A percentile compares a stretch with the other conserved stretches of the same genome.
Evolutionary conservation across 2,329 filamentous ascomycete species (phyloP).

Genomic region (Aureobasidium pullulans): DNA sequence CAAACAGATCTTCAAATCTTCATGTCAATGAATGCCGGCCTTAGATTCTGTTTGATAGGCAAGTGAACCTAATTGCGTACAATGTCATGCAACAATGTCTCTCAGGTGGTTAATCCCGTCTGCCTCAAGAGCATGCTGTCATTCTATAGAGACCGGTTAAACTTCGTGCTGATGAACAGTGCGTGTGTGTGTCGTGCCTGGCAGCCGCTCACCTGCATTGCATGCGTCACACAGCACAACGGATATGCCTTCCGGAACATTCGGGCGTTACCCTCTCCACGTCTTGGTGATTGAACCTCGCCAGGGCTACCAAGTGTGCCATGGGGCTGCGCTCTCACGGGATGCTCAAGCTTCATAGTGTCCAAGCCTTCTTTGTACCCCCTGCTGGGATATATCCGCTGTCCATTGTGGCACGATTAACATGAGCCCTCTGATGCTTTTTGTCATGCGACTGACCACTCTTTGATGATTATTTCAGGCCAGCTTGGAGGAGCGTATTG

Average conservation of each 20-base stretch:
- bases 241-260: constrained; percentile 9
- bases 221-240: neutral
- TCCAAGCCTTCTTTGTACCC: constrained; percentile 9
- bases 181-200: neutral
- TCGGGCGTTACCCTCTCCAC: constrained; percentile 9
- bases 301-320: constrained; percentile 1
- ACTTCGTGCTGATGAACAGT: constrained; percentile 1
- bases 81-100: neutral
- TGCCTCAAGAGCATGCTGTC: neutral
- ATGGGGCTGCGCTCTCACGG: constrained; percentile 4
- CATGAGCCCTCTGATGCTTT: neutral
- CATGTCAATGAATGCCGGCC: neutral
- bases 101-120: neutral
- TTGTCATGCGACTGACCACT: constrained; percentile 13
- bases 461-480: neutral
- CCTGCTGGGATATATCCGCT: constrained; percentile 9
- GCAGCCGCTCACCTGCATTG: constrained; percentile 2
- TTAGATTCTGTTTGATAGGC: neutral
- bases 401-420: constrained; percentile 4
- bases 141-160: neutral
- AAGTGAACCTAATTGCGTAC: neutral
- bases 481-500: constrained; percentile 6
- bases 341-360: neutral
- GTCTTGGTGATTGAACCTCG: constrained; percentile 6
- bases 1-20: neutral